Evolutionary conservation across 306 rosid species (phyloP).

Genomic region (Heteromeles arbutifolia): DNA sequence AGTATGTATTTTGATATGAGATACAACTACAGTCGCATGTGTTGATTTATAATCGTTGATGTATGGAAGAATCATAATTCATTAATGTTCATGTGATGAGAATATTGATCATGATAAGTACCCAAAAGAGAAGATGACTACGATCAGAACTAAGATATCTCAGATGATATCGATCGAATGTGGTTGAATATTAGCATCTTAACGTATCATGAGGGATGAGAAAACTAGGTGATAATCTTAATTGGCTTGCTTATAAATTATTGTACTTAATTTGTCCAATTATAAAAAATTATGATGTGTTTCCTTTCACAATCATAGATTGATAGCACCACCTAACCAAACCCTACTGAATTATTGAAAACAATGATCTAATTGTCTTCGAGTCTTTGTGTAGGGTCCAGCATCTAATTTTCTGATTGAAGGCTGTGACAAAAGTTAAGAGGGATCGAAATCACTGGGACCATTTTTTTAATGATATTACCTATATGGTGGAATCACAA

Average conservation of each 20-base stretch:
- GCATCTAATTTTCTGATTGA: background rate
- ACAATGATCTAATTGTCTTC: background rate
- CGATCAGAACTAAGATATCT: background rate
- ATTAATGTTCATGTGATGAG: too few species aligned
- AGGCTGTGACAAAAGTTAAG: background rate
- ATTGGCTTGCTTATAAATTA: background rate
- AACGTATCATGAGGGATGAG: too few species aligned
- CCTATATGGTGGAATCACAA: background rate
- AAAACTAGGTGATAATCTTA: too few species aligned
- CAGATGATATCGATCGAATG: background rate
- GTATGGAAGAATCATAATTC: too few species aligned
- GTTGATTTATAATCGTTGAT: too few species aligned
- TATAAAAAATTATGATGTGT: background rate
- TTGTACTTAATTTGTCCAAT: background rate
- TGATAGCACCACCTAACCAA: background rate
- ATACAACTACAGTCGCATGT: too few species aligned
- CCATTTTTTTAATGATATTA: background rate
- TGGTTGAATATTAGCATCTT: background rate
- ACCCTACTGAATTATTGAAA: slow-evolving; percentile 13
- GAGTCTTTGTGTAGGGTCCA: slow-evolving; percentile 18
- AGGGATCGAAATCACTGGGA: background rate
- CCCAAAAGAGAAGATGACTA: background rate
- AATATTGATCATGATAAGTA: too few species aligned
- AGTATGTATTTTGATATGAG: too few species aligned
- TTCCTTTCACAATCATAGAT: background rate